These are phyloP conservation scores for Alternaria ventricosa DNA, from an alignment of 2,329 filamentous ascomycete species.

Conservation along the genomic window DNA sequence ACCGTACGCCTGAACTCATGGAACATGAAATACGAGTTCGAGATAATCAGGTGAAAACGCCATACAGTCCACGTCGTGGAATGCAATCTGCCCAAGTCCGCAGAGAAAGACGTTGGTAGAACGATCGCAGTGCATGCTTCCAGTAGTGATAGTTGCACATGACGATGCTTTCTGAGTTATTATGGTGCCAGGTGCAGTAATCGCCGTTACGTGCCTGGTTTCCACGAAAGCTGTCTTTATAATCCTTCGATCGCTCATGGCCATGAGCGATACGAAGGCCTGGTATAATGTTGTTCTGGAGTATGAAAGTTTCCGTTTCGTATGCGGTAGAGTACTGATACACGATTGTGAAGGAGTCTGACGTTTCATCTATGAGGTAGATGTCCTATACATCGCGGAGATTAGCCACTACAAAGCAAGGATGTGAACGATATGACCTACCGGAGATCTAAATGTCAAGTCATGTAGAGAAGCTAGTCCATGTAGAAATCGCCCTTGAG, in stretches of 20 bases:
- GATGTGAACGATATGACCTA: constrained; percentile 22
- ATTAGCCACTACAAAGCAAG: constrained; percentile 7
- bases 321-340: constrained; percentile 22
- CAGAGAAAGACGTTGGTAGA: neutral
- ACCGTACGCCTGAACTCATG: neutral
- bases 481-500: constrained; percentile 98
- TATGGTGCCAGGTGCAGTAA: neutral
- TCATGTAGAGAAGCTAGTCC: constrained; percentile 65
- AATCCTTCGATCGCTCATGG: constrained; percentile 7
- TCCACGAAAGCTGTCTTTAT: constrained; percentile 22
- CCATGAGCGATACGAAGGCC: constrained; percentile 2
- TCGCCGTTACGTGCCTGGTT: constrained; percentile 12
- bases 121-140: neutral
- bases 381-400: constrained; percentile 6
- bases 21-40: neutral
- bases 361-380: constrained; percentile 12
- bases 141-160: neutral
- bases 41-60: neutral
- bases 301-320: constrained; percentile 3
- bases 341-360: constrained; percentile 18
- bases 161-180: neutral
- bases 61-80: neutral
- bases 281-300: constrained; percentile 7
- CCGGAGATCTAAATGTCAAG: constrained; percentile 25
- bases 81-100: neutral